A percentile compares a stretch with the other conserved stretches of the same genome.
phyloP scores from a whole-genome alignment of 202 grass and related monocot genomes.

The Setaria viridis region DNA sequence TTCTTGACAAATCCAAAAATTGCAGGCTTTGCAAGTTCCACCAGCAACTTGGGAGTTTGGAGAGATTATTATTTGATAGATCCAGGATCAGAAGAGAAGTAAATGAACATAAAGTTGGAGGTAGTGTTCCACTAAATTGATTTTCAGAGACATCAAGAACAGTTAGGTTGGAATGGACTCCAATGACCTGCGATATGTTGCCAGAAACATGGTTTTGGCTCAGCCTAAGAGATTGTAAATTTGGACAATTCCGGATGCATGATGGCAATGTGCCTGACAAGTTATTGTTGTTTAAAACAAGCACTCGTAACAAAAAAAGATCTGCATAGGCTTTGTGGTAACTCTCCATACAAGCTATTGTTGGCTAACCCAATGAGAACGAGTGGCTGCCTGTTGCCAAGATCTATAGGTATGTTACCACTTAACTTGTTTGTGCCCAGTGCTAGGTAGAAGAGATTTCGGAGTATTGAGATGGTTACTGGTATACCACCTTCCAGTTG shows the following conservation, averaged over 20 bases:
- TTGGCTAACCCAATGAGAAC: constrained; percentile 32
- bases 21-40: constrained; percentile 8
- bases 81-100: neutral
- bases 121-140: constrained; percentile 11
- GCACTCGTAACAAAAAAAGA: neutral
- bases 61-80: constrained; percentile 11
- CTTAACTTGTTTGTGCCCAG: constrained; percentile 47
- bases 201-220: neutral
- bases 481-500: constrained; percentile 49
- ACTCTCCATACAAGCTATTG: constrained; percentile 50
- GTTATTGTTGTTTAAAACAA: constrained; percentile 37
- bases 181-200: neutral
- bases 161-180: constrained; percentile 1
- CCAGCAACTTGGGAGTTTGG: constrained; percentile 42
- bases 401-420: constrained; percentile 36
- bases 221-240: neutral
- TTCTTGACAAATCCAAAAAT: constrained; percentile 47
- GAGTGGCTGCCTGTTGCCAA: constrained; percentile 38
- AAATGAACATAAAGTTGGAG: constrained; percentile 15
- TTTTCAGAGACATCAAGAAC: constrained; percentile 6
- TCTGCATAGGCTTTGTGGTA: constrained; percentile 46
- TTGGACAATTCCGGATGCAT: constrained; percentile 49
- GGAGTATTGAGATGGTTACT: constrained; percentile 39
- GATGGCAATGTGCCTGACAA: constrained; percentile 43
- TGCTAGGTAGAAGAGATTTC: constrained; percentile 15